Evolutionary conservation across 2,329 filamentous ascomycete genomes (phyloP).

Genomic region (Achaetomium macrosporum): DNA sequence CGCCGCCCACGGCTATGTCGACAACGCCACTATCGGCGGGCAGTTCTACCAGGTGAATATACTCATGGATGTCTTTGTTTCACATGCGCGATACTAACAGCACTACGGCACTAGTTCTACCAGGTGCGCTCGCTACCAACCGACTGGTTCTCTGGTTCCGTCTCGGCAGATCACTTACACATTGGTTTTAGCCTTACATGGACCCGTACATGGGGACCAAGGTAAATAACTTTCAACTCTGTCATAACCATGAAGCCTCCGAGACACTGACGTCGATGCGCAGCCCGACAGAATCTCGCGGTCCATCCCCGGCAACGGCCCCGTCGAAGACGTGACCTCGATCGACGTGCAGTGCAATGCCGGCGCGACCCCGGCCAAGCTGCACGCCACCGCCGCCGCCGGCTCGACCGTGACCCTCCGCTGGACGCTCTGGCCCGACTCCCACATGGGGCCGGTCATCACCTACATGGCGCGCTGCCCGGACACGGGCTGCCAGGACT

Average conservation of each 20-base stretch:
- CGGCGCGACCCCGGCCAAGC: constrained; percentile 46
- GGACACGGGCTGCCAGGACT: constrained; percentile 44
- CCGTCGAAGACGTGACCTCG: constrained; percentile 46
- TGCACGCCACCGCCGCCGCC: constrained; percentile 48
- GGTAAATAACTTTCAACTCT: neutral
- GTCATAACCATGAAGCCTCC: neutral
- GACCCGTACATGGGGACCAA: constrained; percentile 37
- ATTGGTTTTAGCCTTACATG: constrained; percentile 28
- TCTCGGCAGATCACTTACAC: constrained; percentile 19
- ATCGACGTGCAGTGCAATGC: constrained; percentile 50
- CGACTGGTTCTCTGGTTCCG: neutral
- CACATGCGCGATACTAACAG: constrained; percentile 11
- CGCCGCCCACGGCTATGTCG: constrained; percentile 45
- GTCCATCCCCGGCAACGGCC: constrained; percentile 52
- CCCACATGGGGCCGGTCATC: constrained; percentile 48
- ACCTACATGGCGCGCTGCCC: constrained; percentile 58
- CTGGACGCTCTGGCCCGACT: constrained; percentile 49
- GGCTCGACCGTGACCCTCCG: constrained; percentile 47
- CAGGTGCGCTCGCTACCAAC: constrained; percentile 24
- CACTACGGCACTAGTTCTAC: constrained; percentile 26
- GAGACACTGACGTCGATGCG: neutral
- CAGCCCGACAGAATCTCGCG: constrained; percentile 50
- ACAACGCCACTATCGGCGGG: constrained; percentile 40
- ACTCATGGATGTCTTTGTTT: neutral
- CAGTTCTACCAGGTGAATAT: constrained; percentile 32